Evolutionary conservation across 73 alveolate genomes (phyloP).

Genomic region (Uronychia setigera): DNA sequence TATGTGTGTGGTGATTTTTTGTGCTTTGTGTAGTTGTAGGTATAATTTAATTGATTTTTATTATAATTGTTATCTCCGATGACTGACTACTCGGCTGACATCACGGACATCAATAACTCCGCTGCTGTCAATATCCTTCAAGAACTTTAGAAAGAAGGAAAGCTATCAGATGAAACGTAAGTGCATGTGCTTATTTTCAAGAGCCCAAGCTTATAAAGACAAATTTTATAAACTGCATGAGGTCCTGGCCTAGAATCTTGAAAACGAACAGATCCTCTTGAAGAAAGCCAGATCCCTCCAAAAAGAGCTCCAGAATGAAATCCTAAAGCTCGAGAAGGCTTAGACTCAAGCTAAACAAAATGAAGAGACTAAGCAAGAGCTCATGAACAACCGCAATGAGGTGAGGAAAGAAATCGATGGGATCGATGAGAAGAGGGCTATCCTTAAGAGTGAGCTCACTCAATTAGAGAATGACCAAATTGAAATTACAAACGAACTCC

Average conservation of each 20-base stretch:
- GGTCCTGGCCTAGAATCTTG: conserved; percentile 50
- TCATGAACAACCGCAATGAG: conserved; percentile 48
- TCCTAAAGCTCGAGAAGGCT: conserved; percentile 73
- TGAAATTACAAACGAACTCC: conserved; percentile 46
- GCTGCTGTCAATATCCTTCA: conserved; percentile 48
- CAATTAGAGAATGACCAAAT: conserved; percentile 43
- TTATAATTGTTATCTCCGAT: background rate
- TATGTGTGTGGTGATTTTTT: background rate
- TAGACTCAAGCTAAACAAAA: conserved; percentile 69
- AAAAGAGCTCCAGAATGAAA: conserved; percentile 50
- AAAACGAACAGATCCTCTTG: conserved; percentile 55
- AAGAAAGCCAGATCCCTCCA: conserved; percentile 56
- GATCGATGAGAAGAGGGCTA: conserved; percentile 61
- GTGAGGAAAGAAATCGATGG: conserved; percentile 59
- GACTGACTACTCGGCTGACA: conserved; percentile 2
- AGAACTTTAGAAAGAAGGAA: conserved; percentile 53
- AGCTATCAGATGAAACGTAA: conserved; percentile 50
- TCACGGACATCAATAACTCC: conserved; percentile 29
- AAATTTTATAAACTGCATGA: conserved; percentile 60
- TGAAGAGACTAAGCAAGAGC: conserved; percentile 81
- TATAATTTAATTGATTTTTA: no score
- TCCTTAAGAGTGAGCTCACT: conserved; percentile 60
- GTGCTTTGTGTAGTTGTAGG: no score
- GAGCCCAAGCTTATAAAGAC: conserved; percentile 61
- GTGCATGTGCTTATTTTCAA: conserved; percentile 3